Conservation (phyloP, 106 monocot species). For the Allium sativum region DNA sequence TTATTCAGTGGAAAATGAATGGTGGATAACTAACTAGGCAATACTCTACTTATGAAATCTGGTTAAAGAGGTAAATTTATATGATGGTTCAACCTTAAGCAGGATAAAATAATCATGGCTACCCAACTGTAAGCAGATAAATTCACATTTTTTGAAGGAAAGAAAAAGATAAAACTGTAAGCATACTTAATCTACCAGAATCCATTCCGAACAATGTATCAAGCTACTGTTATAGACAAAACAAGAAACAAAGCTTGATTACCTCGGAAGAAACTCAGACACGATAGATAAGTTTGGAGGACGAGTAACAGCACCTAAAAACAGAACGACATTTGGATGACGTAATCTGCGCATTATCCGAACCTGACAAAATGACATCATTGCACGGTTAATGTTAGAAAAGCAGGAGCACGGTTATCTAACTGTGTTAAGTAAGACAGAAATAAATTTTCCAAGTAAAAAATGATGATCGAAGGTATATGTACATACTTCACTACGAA, state of each 20-base stretch:
- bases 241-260: background rate
- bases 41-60: no score
- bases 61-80: no score
- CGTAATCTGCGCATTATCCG: conserved; percentile 93
- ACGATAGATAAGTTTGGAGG: conserved; percentile 94
- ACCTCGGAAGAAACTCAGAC: conserved; percentile 98
- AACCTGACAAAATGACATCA: conserved; percentile 27
- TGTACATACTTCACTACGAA: conserved; percentile 74
- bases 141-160: no score
- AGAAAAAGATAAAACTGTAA: no score
- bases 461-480: background rate
- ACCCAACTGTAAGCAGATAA: no score
- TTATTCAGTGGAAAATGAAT: no score
- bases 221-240: background rate
- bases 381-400: background rate
- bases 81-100: no score
- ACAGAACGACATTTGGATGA: conserved; percentile 98
- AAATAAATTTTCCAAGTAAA: background rate
- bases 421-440: background rate
- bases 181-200: no score
- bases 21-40: no score
- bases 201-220: background rate
- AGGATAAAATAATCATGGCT: no score
- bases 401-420: no score
- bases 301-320: conserved; percentile 94